These are phyloP conservation scores for Bryum argenteum DNA, from an alignment of 225 moss, liverwort and hornwort genomes.

Conservation along the genomic window DNA sequence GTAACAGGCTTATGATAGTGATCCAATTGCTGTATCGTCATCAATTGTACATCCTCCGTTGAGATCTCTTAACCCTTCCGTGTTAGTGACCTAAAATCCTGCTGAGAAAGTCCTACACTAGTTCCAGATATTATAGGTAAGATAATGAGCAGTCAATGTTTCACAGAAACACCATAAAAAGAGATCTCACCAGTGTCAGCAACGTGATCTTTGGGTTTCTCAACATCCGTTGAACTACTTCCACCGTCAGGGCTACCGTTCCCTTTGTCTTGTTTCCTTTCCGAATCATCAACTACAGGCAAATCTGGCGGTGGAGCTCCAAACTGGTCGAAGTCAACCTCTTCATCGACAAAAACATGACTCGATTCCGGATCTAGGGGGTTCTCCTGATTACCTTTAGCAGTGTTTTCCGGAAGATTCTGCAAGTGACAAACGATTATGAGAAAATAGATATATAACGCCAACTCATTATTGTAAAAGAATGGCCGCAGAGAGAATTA, in stretches of 20 bases:
- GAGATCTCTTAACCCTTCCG: not conserved
- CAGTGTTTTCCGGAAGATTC: constrained; percentile 22
- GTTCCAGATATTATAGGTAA: constrained; percentile 13
- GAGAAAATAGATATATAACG: not conserved
- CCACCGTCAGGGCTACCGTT: constrained; percentile 11
- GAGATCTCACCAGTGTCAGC: constrained; percentile 28
- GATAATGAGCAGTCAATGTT: not conserved
- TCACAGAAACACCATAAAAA: not conserved
- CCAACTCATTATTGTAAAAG: constrained; percentile 8
- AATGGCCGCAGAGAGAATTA: not conserved
- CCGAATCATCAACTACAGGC: constrained; percentile 25
- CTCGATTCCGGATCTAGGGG: not conserved
- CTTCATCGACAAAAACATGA: constrained; percentile 36
- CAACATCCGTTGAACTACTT: constrained; percentile 7
- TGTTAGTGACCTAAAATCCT: not conserved
- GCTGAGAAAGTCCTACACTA: not conserved
- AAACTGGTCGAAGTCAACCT: constrained; percentile 56
- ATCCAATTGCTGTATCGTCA: not conserved
- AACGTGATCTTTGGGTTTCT: constrained; percentile 19
- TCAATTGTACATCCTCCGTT: not conserved
- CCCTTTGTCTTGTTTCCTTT: constrained; percentile 19
- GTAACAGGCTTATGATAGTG: not conserved
- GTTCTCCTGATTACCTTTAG: constrained; percentile 13
- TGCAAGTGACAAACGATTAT: constrained; percentile 17
- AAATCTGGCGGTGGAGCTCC: constrained; percentile 58